Base-by-base conservation (phyloP, 768 basidiomycete species). In the Phaffia australis region DNA sequence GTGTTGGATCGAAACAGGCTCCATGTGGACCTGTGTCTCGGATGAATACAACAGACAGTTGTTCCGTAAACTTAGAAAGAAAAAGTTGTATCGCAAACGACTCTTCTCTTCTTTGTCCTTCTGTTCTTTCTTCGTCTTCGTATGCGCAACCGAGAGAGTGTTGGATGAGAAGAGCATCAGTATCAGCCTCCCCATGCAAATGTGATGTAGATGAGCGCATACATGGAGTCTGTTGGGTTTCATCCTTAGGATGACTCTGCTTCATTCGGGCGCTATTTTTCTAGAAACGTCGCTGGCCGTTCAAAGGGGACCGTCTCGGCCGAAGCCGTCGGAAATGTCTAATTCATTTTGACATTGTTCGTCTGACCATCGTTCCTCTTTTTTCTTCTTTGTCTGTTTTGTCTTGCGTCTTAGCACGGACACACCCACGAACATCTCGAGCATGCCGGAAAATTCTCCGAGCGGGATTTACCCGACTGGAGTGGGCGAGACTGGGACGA, bases 341-440 rank as follows among this genome's bases (percentile, higher is more conserved):
- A n/a, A 46, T 11, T 42, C 5, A 29, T 63, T 49, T 52, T 48
- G 32, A 8, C 18, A 32, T 64, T 15, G 23, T 54, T 19, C 54
- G 23, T 11, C 62, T 51, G 30, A 54, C 27, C n/a, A n/a, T 16
- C n/a, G n/a, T n/a, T n/a, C n/a, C n/a, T n/a, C n/a, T n/a, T n/a
- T n/a, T n/a, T 63, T 27, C 25, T 18, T n/a, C 35, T 63, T 29
- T 19, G 11, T 25, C 16, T 49, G 18, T 48, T 23, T 21, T 25
- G 14, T 47, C n/a, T 7, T n/a, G 32, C 6, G 11, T 46, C 47
- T 30, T 58, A 93, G 62, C 93, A 97, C 73, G 93, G 93, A 4
- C 94, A 97, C 72, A 91, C 91, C 0, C 94, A 97, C 75, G 94
- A 97, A 69, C 85, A 88, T 72, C 81, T 94, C 57, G 90, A 95